Evolutionary conservation across 208 protist genomes (phyloP), one percentile per base, ranked within the genome.

Genomic region (Leishmania mexicana): DNA sequence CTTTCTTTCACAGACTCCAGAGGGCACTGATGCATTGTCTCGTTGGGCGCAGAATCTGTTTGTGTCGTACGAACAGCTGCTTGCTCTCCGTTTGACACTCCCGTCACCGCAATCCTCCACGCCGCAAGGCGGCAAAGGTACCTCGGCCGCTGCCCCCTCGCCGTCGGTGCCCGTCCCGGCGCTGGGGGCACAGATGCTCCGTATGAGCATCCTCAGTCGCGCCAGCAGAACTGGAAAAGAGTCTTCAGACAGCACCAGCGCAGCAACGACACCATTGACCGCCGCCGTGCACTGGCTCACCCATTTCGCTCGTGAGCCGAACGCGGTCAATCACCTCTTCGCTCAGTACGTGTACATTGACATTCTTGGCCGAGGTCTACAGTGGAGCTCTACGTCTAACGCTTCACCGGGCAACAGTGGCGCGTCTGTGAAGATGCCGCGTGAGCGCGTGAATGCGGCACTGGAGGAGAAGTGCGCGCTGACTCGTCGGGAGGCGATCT

Each of bases 311-410:
- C 28, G 13, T 42, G n/a, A 72, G 42, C 76, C 76, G 21, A 51
- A 31, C 47, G 60, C 24, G 7, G 76, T 80, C 45, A 80, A 80
- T 31, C 64, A 60, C 2, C 76, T 80, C 64, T 80, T 80, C 45
- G 76, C 60, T 4, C 76, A 57, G 76, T 80, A 80, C 60, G 62
- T 80, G 13, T 80, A 62, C 76, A 31, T 72, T 45, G 76, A 80
- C 64, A 72, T 80, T 15, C 35, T 80, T 17, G 6, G 62, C 28
- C 38, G 62, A 24, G 64, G 76, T 47, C 19, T n/a, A 35, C 28
- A 45, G 11, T 15, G 49, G 28, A 35, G 21, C 35, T 35, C 45
- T 47, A 3, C 58, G 35, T 13, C 57, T n/a, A 24, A 3, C 64
- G 13, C 21, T 38, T 2, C 57, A 31, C 42, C 40, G 2, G 1